Conservation (phyloP, 768 basidiomycete species). For the Trametes sanguinea region DNA sequence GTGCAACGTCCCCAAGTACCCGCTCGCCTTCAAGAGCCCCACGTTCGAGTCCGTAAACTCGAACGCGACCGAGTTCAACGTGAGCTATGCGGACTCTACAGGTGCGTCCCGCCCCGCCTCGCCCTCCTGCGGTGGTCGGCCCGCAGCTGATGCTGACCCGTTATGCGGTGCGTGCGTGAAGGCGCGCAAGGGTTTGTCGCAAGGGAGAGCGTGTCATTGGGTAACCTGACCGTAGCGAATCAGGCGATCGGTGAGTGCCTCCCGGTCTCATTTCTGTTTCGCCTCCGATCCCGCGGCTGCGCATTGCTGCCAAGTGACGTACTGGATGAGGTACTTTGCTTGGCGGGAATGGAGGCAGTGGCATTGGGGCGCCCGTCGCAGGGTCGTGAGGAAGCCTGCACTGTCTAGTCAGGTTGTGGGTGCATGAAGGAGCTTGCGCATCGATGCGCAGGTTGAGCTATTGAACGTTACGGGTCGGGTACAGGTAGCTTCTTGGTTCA, state of each 20-base stretch:
- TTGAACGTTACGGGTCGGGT: no score
- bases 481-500: no score
- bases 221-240: conserved; percentile 58
- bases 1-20: conserved; percentile 73
- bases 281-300: no score
- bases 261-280: background rate
- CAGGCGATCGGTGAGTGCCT: conserved; percentile 66
- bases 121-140: background rate
- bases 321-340: no score
- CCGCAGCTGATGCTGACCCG: background rate
- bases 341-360: no score
- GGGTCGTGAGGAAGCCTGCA: no score
- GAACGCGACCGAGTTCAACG: conserved; percentile 61
- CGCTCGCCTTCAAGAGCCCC: conserved; percentile 63
- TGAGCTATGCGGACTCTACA: conserved; percentile 69
- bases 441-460: no score
- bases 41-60: conserved; percentile 61
- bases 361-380: no score
- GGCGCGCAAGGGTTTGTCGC: conserved; percentile 73
- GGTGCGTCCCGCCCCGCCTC: conserved; percentile 48
- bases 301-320: no score
- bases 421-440: background rate
- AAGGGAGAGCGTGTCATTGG: conserved; percentile 58
- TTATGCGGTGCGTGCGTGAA: conserved; percentile 29
- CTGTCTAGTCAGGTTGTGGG: background rate